These are phyloP conservation scores for Aspergillus glaucus DNA, from an alignment of 2,329 filamentous ascomycete genomes.

Conservation along the genomic window DNA sequence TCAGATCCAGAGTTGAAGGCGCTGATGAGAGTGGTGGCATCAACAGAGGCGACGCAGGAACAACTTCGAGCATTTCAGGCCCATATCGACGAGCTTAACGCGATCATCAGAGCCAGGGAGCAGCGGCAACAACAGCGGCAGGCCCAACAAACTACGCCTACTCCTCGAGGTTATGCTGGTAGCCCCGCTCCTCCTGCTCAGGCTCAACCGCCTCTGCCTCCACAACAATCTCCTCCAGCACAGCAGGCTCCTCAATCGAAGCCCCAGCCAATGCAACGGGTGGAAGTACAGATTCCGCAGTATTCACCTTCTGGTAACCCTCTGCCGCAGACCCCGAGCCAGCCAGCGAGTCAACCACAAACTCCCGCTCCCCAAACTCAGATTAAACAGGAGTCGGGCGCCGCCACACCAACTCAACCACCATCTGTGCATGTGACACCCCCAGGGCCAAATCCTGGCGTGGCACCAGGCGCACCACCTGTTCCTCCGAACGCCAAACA, in stretches of 20 bases:
- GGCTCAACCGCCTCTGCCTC: neutral
- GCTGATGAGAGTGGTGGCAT: constrained; percentile 46
- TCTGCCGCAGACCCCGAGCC: constrained; percentile 3
- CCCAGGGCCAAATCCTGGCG: constrained; percentile 3
- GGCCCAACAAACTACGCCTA: constrained; percentile 11
- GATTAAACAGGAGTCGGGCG: constrained; percentile 25
- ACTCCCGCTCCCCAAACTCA: constrained; percentile 14
- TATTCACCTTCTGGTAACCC: constrained; percentile 1
- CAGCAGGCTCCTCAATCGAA: constrained; percentile 1
- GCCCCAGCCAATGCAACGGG: constrained; percentile 9
- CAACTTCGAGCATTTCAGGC: constrained; percentile 45
- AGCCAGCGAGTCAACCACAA: constrained; percentile 5
- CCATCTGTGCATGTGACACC: constrained; percentile 1
- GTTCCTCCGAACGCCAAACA: constrained; percentile 12
- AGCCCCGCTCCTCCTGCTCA: neutral
- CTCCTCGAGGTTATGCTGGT: constrained; percentile 1
- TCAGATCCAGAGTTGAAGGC: constrained; percentile 45
- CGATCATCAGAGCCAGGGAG: constrained; percentile 41
- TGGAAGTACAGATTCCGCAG: constrained; percentile 18
- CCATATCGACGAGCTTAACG: constrained; percentile 48
- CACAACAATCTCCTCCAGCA: constrained; percentile 10
- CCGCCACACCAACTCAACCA: constrained; percentile 6
- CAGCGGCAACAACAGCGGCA: constrained; percentile 33
- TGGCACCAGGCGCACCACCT: constrained; percentile 4
- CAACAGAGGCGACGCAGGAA: constrained; percentile 43